Evolutionary conservation across 306 rosid species (phyloP), one percentile per base, ranked within the genome.

Genomic region (Ammopiptanthus mongolicus): DNA sequence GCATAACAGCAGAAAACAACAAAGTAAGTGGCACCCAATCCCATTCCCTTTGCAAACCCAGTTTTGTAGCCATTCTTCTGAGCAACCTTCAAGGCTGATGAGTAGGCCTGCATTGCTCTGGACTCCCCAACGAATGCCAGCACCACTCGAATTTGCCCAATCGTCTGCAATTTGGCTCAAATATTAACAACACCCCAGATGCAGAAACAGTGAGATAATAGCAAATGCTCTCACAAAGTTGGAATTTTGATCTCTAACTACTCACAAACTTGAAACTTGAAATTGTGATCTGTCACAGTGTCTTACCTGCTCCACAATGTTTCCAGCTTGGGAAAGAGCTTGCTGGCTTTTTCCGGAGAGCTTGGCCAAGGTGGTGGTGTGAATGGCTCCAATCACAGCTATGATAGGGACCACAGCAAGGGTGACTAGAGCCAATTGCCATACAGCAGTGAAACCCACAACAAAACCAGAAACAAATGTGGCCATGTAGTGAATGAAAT

Each of bases 1-100:
- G 98, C 98, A 69, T 95, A 95, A 46, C 97, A 90, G 72, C 98
- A 95, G 84, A 95, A 95, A 33, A 95, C 98, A 41, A 95, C 98
- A 79, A 95, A 95, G 81, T 95, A 95, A 39, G 98, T 95, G 1
- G 98, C 97, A 4, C 98, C 98, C 52, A 95, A 83, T 79, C 98
- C 98, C 85, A 91, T 78, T 83, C 98, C 98, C 83, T 95, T 95
- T 46, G 98, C 90, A 4, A 95, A 71, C 28, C 98, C 98, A 74
- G 86, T 88, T 84, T 64, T 95, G 88, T 95, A 95, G 50, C 98
- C 98, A 37, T 90, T 39, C 81, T 56, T 91, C 85, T 95, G 98
- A 10, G 96, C 79, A 22, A 95, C 53, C 78, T 84, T 91, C 86
- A 95, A 82, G 15, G 98, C 93, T 1, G 89, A 75, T 3, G 97